These are phyloP conservation scores for Selaginella tamariscina DNA, from an alignment of 75 land plant genomes.

Conservation along the genomic window DNA sequence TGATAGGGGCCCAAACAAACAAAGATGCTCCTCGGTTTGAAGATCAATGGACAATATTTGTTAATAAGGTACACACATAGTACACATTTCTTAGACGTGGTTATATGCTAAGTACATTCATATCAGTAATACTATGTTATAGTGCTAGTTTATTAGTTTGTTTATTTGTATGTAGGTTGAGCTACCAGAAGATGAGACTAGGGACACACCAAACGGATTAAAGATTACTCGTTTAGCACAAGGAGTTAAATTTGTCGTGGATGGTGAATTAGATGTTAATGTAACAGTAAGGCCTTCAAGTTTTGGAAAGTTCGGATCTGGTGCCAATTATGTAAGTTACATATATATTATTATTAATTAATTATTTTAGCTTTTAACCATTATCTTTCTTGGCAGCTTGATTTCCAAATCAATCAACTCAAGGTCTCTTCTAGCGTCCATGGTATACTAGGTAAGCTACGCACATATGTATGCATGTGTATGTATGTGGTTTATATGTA, in stretches of 20 bases:
- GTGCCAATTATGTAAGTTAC: slow-evolving; percentile 30
- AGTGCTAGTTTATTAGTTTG: background rate
- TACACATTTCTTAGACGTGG: background rate
- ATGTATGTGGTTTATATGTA: background rate
- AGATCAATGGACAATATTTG: slow-evolving; percentile 15
- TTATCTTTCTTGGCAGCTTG: slow-evolving; percentile 7
- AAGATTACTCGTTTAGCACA: slow-evolving; percentile 3
- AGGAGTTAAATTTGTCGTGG: slow-evolving; percentile 5
- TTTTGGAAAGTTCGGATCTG: slow-evolving; percentile 23
- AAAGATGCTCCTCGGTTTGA: background rate
- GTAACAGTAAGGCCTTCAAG: slow-evolving; percentile 18
- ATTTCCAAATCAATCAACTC: slow-evolving; percentile 19
- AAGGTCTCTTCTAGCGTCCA: slow-evolving; percentile 23
- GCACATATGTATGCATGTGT: background rate
- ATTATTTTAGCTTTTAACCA: too few relatives aligned
- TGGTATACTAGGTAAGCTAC: slow-evolving; percentile 25
- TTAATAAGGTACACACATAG: slow-evolving; percentile 20
- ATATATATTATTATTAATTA: too few relatives aligned
- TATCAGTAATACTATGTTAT: background rate
- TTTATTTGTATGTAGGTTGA: slow-evolving; percentile 5
- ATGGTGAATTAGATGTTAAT: slow-evolving; percentile 13
- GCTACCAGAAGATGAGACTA: background rate
- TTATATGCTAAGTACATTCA: too few relatives aligned
- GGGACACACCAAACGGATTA: slow-evolving; percentile 9
- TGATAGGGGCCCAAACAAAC: slow-evolving; percentile 23